Conservation (phyloP, 2,329 filamentous ascomycete species). For the Xylariaceae sp. region DNA sequence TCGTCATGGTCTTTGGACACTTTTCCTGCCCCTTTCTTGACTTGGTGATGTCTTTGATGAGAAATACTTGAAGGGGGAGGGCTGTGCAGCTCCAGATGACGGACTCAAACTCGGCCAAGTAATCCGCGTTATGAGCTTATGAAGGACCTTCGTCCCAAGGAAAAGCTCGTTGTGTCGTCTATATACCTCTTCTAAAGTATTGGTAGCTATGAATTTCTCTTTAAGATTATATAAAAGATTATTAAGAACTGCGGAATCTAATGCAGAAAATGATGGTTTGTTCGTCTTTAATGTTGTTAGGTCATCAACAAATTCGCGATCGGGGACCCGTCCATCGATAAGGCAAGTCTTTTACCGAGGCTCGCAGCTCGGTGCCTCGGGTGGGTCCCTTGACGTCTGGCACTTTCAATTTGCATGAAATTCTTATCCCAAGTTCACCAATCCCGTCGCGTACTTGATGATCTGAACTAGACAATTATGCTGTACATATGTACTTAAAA, state of each 20-base stretch:
- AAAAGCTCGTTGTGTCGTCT: neutral
- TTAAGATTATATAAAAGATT: no score
- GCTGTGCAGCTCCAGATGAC: constrained; percentile 1
- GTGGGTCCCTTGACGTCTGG: neutral
- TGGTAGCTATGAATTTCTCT: no score
- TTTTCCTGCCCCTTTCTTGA: no score
- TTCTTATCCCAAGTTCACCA: neutral
- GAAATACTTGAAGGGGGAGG: neutral
- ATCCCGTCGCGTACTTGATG: constrained; percentile 4
- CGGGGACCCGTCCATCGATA: no score
- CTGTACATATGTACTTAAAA: neutral
- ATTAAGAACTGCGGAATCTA: no score
- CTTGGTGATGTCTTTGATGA: neutral
- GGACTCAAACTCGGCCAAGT: neutral
- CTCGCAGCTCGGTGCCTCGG: constrained; percentile 34
- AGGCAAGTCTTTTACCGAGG: constrained; percentile 35
- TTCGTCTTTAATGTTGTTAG: no score
- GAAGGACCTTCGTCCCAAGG: no score
- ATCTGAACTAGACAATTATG: neutral
- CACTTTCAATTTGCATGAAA: neutral
- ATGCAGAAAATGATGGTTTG: no score
- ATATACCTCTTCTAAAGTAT: neutral
- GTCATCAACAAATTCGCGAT: no score
- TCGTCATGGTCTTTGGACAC: constrained; percentile 43
- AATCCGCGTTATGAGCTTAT: neutral